These are phyloP conservation scores for Alternaria solani DNA, from an alignment of 2,329 filamentous ascomycete species.

Conservation along the genomic window DNA sequence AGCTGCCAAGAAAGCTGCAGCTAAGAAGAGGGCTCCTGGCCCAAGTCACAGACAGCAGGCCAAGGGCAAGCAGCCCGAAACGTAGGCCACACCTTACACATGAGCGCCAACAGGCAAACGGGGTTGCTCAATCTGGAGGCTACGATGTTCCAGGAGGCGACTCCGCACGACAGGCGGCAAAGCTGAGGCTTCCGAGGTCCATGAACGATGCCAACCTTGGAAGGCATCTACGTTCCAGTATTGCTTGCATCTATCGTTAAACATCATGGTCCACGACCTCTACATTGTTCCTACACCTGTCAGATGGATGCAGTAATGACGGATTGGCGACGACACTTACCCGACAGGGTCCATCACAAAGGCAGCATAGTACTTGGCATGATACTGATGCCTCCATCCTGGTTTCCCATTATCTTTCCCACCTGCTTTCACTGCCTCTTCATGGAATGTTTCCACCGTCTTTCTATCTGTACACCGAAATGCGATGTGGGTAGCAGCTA, in stretches of 20 bases:
- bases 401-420: slow-evolving; percentile 37
- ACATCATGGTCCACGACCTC: slow-evolving; percentile 31
- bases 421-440: slow-evolving; percentile 34
- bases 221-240: neutral
- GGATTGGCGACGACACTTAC: slow-evolving; percentile 19
- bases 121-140: no score
- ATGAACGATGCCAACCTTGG: neutral
- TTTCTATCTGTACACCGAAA: slow-evolving; percentile 28
- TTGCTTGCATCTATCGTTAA: slow-evolving; percentile 1
- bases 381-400: slow-evolving; percentile 33
- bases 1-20: no score
- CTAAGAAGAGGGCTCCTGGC: no score
- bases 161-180: no score
- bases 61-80: no score
- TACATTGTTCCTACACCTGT: slow-evolving; percentile 28
- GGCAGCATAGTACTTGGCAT: slow-evolving; percentile 39
- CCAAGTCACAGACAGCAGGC: no score
- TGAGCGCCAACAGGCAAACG: no score
- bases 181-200: no score
- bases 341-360: slow-evolving; percentile 40
- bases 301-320: slow-evolving; percentile 1
- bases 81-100: no score
- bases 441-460: slow-evolving; percentile 31
- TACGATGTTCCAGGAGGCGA: no score
- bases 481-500: slow-evolving; percentile 25